phyloP scores from a whole-genome alignment of 306 rosid species.

The Lupinus albus region DNA sequence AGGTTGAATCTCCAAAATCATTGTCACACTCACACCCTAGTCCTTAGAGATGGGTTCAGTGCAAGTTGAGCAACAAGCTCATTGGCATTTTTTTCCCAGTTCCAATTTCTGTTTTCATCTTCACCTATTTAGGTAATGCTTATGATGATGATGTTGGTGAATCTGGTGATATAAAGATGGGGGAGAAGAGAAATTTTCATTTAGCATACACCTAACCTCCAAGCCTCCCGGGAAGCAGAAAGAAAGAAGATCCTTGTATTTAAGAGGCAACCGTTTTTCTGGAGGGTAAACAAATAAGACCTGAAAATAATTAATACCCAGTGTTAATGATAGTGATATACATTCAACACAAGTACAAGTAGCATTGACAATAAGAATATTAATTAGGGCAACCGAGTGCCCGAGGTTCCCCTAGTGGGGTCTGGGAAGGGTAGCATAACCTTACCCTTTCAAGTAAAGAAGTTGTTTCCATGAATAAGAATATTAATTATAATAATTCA shows the following conservation, averaged over 20 bases:
- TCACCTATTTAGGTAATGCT: conserved; percentile 7
- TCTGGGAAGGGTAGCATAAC: too few species aligned
- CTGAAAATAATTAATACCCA: conserved; percentile 47
- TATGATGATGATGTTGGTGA: background rate
- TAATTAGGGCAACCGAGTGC: too few species aligned
- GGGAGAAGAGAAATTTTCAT: conserved; percentile 33
- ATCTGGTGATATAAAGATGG: conserved; percentile 15
- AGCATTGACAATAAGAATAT: conserved; percentile 30
- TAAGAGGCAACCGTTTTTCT: conserved; percentile 77
- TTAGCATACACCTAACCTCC: conserved; percentile 65
- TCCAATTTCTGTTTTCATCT: conserved; percentile 24
- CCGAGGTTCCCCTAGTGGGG: too few species aligned
- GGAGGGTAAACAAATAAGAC: conserved; percentile 93
- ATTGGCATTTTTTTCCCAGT: conserved; percentile 25
- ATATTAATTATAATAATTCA: conserved; percentile 33
- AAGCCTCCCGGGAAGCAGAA: conserved; percentile 94
- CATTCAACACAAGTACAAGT: conserved; percentile 23
- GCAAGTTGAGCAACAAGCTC: conserved; percentile 22
- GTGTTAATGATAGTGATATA: conserved; percentile 15
- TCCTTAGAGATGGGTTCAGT: conserved; percentile 11
- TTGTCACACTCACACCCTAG: conserved; percentile 22
- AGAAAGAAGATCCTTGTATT: conserved; percentile 87
- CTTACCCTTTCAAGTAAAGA: too few species aligned
- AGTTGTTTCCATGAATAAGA: too few species aligned
- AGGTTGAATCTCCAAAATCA: background rate